Evolutionary conservation across 2,329 filamentous ascomycete species (phyloP).

Genomic region (Triangularia verruculosa): DNA sequence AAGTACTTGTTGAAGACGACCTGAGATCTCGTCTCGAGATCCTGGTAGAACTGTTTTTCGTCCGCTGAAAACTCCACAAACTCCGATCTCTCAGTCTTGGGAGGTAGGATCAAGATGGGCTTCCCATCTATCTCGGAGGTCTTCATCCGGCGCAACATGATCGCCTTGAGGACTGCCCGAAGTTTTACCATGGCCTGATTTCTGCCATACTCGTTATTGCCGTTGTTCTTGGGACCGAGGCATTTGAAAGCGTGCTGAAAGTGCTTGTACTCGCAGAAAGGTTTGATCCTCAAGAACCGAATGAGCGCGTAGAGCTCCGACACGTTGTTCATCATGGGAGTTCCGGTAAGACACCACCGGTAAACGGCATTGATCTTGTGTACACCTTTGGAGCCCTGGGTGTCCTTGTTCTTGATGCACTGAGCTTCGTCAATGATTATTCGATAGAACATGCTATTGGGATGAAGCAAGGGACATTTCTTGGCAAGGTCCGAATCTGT

Average conservation of each 20-base stretch:
- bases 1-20: conserved; percentile 76
- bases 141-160: conserved; percentile 81
- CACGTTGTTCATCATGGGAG: conserved; percentile 85
- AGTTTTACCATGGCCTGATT: conserved; percentile 67
- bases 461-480: conserved; percentile 59
- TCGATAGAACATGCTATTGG: conserved; percentile 59
- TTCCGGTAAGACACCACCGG: conserved; percentile 75
- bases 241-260: conserved; percentile 56
- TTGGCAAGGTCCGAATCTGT: conserved; percentile 36
- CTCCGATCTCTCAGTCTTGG: conserved; percentile 59
- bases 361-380: conserved; percentile 57
- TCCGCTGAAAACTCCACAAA: conserved; percentile 66
- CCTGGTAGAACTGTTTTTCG: conserved; percentile 62
- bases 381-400: conserved; percentile 59
- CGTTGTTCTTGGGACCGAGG: conserved; percentile 28
- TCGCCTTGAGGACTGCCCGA: conserved; percentile 72
- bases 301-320: conserved; percentile 75
- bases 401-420: conserved; percentile 72
- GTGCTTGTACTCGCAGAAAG: conserved; percentile 62
- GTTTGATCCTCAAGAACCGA: conserved; percentile 71
- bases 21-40: conserved; percentile 64
- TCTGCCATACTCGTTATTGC: conserved; percentile 46
- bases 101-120: conserved; percentile 67
- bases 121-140: conserved; percentile 74
- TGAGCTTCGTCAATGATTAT: conserved; percentile 79